Base-by-base conservation (phyloP, 257 asterid genomes). In the Paulownia fortunei region DNA sequence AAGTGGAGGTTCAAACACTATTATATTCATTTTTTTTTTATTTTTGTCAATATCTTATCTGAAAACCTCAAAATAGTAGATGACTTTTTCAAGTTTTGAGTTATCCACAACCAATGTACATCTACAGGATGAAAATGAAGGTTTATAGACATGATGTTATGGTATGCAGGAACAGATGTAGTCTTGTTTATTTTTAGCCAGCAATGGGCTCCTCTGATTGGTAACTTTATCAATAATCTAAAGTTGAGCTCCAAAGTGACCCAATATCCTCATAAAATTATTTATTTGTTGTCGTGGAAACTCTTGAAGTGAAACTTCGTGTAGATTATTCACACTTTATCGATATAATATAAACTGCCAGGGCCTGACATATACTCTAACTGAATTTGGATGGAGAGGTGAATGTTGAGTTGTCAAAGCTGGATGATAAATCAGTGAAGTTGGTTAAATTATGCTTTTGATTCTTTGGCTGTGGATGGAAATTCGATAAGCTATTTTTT, bases 1-100 rank as follows among this genome's bases (percentile, higher is more conserved):
- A 89, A 89, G 98, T 94, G 83, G 98, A 94, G 98, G 98, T 94
- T 75, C 66, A 89, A 24, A 59, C 66, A 8, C 55, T 59, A 47
- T 13, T 36, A 41, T 58, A 55, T 39, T 77, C 27, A 4, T 49
- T 69, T 44, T 66, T 3, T 41, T 76, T 54, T 55, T 55, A n/a
- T 26, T 18, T 59, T 11, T 55, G 42, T 76, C 42, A 66, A 73
- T 60, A 30, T 34, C 26, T 65, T 66, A 67, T 49, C 56, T 32
- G n/a, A n/a, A 15, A 69, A 44, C 37, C 62, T 34, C 52, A 62
- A n/a, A 30, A 18, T 46, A 13, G 70, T 52, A 34, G 36, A 64
- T 65, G 62, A 16, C 51, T 9, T 18, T 65, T 66, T 74, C 69
- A 5, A 42, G 64, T 47, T 72, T 69, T 67, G 47, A 47, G 42